These are phyloP conservation scores for Rhizophagus prolifer DNA, from an alignment of 192 early-diverging fungal species.

Conservation along the genomic window DNA sequence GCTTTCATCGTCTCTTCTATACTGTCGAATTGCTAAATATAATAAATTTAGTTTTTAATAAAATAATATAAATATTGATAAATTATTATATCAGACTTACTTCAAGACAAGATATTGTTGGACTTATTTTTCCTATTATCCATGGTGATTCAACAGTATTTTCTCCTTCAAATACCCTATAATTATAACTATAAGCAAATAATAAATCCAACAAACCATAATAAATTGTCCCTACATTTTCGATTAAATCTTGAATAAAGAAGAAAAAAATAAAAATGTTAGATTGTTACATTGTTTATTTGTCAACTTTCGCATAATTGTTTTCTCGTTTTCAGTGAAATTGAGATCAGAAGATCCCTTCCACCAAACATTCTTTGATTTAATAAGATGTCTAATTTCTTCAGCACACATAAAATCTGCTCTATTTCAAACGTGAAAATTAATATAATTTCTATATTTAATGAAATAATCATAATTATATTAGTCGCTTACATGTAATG, in stretches of 20 bases:
- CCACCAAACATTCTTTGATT: constrained; percentile 69
- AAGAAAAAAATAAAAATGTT: neutral
- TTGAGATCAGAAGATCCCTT: constrained; percentile 48
- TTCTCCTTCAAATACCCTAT: constrained; percentile 82
- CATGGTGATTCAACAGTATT: constrained; percentile 86
- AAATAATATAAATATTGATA: neutral
- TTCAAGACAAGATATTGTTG: constrained; percentile 79
- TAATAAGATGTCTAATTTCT: constrained; percentile 77
- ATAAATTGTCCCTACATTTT: constrained; percentile 69
- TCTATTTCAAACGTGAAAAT: constrained; percentile 35
- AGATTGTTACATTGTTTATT: constrained; percentile 69
- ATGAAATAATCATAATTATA: neutral
- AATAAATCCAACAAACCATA: constrained; percentile 88
- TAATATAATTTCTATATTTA: neutral
- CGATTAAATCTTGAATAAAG: constrained; percentile 54
- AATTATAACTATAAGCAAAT: constrained; percentile 89
- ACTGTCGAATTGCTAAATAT: constrained; percentile 54
- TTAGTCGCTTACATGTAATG: constrained; percentile 73
- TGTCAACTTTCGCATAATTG: constrained; percentile 73
- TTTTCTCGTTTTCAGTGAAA: constrained; percentile 72
- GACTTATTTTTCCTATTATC: constrained; percentile 82
- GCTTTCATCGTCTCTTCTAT: constrained; percentile 62
- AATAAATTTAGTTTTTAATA: neutral
- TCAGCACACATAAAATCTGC: constrained; percentile 82
- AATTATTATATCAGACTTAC: constrained; percentile 31